Evolutionary conservation across 306 rosid species (phyloP).

Genomic region (Geum urbanum): DNA sequence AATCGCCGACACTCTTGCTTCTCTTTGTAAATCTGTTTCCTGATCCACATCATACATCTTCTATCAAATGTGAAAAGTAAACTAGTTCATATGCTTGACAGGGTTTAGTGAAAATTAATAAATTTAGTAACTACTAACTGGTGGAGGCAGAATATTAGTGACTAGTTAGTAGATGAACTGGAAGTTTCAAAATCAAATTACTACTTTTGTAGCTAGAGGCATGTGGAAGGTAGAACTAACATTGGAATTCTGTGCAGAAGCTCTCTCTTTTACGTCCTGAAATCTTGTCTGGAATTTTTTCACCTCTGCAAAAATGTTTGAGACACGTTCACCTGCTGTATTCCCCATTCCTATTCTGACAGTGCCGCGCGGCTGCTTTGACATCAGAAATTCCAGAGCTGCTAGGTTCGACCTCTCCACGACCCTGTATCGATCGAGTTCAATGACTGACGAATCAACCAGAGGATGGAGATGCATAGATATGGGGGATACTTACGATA

Average conservation of each 20-base stretch:
- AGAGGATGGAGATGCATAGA: not conserved
- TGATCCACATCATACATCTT: conserved; percentile 14
- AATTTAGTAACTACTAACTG: not conserved
- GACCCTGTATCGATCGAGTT: conserved; percentile 29
- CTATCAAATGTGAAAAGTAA: no score
- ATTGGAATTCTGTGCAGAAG: conserved; percentile 37
- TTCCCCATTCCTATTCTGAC: conserved; percentile 71
- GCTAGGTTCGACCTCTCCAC: conserved; percentile 86
- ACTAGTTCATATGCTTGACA: not conserved
- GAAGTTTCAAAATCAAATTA: not conserved
- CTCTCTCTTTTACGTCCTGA: conserved; percentile 47
- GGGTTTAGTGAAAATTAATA: not conserved
- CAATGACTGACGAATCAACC: conserved; percentile 4
- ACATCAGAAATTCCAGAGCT: conserved; percentile 88
- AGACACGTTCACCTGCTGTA: conserved; percentile 61
- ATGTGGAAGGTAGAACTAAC: conserved; percentile 32
- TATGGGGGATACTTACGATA: conserved; percentile 55
- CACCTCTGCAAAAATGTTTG: conserved; percentile 78
- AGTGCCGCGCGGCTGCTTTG: conserved; percentile 88
- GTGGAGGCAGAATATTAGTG: not conserved
- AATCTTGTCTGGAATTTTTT: conserved; percentile 69
- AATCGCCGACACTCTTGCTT: conserved; percentile 70
- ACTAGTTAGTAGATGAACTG: not conserved
- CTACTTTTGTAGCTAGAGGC: not conserved
- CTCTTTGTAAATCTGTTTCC: conserved; percentile 61